Evolutionary conservation across 2,329 filamentous ascomycete genomes (phyloP), one percentile per base, ranked within the genome.

Genomic region (Phoma sp.): DNA sequence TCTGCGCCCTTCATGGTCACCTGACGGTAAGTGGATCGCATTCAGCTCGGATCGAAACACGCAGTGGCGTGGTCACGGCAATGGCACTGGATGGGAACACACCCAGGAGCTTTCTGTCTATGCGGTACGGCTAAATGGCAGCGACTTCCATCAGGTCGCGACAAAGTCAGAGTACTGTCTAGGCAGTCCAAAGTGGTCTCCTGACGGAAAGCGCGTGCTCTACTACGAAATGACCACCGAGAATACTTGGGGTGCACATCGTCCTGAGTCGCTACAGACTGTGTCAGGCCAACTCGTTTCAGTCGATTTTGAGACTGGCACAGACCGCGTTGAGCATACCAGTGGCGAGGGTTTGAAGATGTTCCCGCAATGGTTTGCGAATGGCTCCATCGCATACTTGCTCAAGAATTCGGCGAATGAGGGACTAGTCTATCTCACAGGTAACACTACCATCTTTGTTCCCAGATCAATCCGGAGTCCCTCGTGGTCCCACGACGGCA

Each of bases 31-130:
- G 49, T 78, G 74, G 74, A 65, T 79, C 47, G 73, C 68, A 2
- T 79, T 80, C 49, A 69, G 69, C 12, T 80, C 77, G 2, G 76
- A 80, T 43, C 71, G 74, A 25, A 78, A 79, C 47, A 78, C 77
- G 1, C 63, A 65, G 15, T 80, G 77, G 77, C 69, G 68, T 3
- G 77, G 78, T 0, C 77, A 80, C 51, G 71, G 74, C 12, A 71
- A 76, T 47, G 72, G 76, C 17, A 69, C 71, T 5, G 64, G 77
- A 25, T 78, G 77, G 77, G 70, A 78, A 50, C 77, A 79, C 51
- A 76, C 76, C 0, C 77, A 79, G 52, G 65, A 69, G 17, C 65
- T 80, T 3, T 75, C 75, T 0, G 60, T 80, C n/a, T 79, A 80
- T 41, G 69, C 67, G 1, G 74, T 79, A 19, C 67, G 71, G 2